Evolutionary conservation across 345 rosid genomes (phyloP).

Genomic region (Gossypioides kirkii): DNA sequence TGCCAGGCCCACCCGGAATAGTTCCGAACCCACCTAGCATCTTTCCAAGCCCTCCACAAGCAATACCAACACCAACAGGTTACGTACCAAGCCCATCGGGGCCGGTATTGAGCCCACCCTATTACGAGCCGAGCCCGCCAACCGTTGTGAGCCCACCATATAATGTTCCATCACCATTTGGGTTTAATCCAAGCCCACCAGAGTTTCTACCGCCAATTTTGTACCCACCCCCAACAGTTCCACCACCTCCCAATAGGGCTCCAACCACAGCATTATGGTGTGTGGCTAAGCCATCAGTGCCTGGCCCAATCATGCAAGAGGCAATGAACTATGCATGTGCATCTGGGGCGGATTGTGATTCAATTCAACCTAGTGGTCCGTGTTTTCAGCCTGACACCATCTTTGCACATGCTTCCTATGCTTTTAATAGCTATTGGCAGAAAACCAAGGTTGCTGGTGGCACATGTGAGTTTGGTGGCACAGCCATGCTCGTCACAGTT

Average conservation of each 20-base stretch:
- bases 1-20: conserved; percentile 20
- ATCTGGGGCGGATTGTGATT: conserved; percentile 79
- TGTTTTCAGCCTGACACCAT: conserved; percentile 73
- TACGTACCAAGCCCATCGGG: conserved; percentile 29
- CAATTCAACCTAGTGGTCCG: conserved; percentile 54
- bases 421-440: conserved; percentile 94
- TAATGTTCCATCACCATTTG: conserved; percentile 31
- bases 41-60: conserved; percentile 27
- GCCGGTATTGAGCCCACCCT: conserved; percentile 34
- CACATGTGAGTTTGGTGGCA: conserved; percentile 85
- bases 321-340: conserved; percentile 95
- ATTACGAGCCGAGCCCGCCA: background rate
- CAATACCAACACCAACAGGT: conserved; percentile 25
- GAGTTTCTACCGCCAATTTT: conserved; percentile 62
- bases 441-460: conserved; percentile 70
- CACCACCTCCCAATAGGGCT: conserved; percentile 36
- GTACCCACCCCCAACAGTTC: conserved; percentile 59
- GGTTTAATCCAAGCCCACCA: conserved; percentile 28
- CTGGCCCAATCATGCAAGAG: conserved; percentile 85
- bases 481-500: conserved; percentile 77
- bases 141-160: background rate
- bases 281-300: conserved; percentile 86
- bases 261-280: conserved; percentile 40
- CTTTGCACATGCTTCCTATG: conserved; percentile 81
- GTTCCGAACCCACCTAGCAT: conserved; percentile 25